Base-by-base conservation (phyloP, 768 basidiomycete genomes). In the Pulveroboletus sp. region DNA sequence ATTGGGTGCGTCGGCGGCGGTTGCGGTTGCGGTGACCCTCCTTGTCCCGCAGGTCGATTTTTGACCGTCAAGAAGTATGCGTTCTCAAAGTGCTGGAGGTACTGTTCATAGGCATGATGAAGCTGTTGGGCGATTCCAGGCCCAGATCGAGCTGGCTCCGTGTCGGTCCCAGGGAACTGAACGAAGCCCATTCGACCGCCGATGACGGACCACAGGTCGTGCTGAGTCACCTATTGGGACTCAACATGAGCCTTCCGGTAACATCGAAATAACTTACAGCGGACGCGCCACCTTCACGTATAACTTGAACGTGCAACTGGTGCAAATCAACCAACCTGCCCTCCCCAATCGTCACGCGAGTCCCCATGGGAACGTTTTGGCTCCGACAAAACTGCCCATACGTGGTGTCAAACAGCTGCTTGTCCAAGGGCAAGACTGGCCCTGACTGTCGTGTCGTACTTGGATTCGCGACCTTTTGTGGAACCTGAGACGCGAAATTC, bases 121-220 rank as follows among this genome's bases (percentile, higher is more conserved):
- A 89, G 67, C 22, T 80, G 79, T 43, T 76, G 75, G 0, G 84
- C 86, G 26, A 79, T 73, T 20, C 68, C 81, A 2, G 85, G 85
- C 4, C 82, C 82, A 23, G 76, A 75, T 56, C 78, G 81, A 5
- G 79, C 72, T 11, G 86, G 84, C 52, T 86, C 82, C 5, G 71
- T 64, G 1, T 79, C 82, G 11, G 69, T 77, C 5, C 75, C 83
- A 3, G 82, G 82, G 55, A 87, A 85, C 45, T 82, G 75, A 3
- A 82, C 74, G 57, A 83, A 80, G 16, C 80, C 82, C 65, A 89
- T 72, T 20, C 75, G 76, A n/a, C 77, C 86, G 16, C 78, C 87
- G 48, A 89, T 78, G 38, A 83, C 69, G 14, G 76, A 59, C 87
- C 86, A 89, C 50, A 73, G 53, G 29, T 86, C 84, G 40, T 76